These are phyloP conservation scores for Suillus brevipes DNA, from an alignment of 768 basidiomycete genomes.

Conservation along the genomic window DNA sequence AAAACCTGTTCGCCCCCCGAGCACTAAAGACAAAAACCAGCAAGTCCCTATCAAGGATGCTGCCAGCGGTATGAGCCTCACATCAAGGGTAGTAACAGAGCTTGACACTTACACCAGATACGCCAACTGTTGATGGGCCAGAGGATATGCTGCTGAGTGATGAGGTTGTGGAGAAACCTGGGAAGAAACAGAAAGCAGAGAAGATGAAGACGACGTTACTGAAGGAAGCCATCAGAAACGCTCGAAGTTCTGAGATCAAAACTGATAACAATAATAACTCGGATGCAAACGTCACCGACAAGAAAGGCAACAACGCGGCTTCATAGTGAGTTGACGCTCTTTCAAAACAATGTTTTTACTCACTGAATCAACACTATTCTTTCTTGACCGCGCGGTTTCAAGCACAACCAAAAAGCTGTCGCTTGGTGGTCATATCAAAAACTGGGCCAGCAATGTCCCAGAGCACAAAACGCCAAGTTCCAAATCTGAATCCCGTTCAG, in stretches of 20 bases:
- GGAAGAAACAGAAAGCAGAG: background rate
- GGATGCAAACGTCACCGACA: background rate
- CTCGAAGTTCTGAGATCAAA: background rate
- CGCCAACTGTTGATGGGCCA: background rate
- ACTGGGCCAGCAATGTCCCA: too few relatives aligned
- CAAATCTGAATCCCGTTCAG: too few relatives aligned
- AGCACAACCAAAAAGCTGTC: too few relatives aligned
- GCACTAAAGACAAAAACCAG: background rate
- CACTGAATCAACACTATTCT: too few relatives aligned
- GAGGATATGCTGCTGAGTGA: background rate
- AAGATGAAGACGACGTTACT: background rate
- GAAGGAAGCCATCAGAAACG: background rate
- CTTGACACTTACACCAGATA: background rate
- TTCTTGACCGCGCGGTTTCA: too few relatives aligned
- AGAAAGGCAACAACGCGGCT: background rate
- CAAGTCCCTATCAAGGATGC: background rate
- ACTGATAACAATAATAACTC: background rate
- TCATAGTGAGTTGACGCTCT: background rate
- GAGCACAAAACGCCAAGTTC: too few relatives aligned
- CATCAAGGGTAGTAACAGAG: background rate
- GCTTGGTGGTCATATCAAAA: too few relatives aligned
- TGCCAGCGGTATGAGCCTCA: background rate
- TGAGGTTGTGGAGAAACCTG: background rate
- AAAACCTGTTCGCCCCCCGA: background rate
- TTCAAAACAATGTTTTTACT: too few relatives aligned